Evolutionary conservation across 2,329 filamentous ascomycete genomes (phyloP), one percentile per base, ranked within the genome.

Genomic region (Calonectria crousiana): DNA sequence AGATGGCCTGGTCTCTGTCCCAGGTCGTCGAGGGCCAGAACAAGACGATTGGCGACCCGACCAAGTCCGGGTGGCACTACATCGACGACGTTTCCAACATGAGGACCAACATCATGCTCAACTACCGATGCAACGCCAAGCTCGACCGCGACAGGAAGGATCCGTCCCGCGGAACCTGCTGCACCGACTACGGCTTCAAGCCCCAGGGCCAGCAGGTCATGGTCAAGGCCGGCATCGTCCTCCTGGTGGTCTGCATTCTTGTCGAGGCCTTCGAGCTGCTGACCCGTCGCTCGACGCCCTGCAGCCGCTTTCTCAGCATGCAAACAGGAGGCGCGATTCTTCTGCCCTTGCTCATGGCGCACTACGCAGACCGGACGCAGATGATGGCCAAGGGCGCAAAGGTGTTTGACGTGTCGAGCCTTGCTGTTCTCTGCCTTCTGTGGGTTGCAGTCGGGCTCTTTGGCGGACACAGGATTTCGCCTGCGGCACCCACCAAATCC

Each of bases 131-230:
- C 81, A 92, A 76, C 80, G 86, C 81, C 76, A 86, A 75, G 78
- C 84, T 74, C 72, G 81, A 74, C 77, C 81, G 70, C 2, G 68
- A 78, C n/a, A 76, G 77, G 23, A 82, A 82, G 28, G 87, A 86
- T 70, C 86, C 87, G 0, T 88, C 87, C 75, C 83, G 87, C 64
- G 84, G 87, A 69, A 90, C 89, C 11, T 92, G 90, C 79, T 92
- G 90, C 77, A 88, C 83, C 56, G 85, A 84, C 53, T 91, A 91
- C 75, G 79, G 83, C 10, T 66, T 66, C n/a, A 78, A 74, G 26
- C 72, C 80, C 1, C 72, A 76, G 13, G 65, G 81, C 1, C 82
- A 83, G 70, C 41, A 77, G 5, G 23, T 76, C 0, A 60, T 82
- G 2, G 67, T 83, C 4, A 56, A 52, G 0, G 34, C 79, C 4